Base-by-base conservation (phyloP, 768 basidiomycete genomes). In the Trichaptum fuscoviolaceum region DNA sequence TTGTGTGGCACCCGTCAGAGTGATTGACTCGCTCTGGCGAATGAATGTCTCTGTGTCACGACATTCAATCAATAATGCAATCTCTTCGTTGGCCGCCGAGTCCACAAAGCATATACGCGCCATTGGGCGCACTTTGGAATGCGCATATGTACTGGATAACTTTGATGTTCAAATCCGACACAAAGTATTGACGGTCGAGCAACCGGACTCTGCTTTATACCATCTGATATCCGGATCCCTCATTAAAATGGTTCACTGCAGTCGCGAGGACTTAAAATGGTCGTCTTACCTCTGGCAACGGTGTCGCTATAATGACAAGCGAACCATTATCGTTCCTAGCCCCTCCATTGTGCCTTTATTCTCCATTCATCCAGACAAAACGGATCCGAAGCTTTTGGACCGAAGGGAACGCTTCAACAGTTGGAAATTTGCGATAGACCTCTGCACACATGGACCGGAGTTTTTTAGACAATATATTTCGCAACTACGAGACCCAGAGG, bases 111-210 rank as follows among this genome's bases (percentile, higher is more conserved):
- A 58, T 6, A 68, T n/a, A 78, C 2, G 63, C 63, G 8, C 18
- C 57, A 17, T 67, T 76, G n/a, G 77, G 76, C 0, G 59, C 68
- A 27, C n/a, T n/a, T n/a, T n/a, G 72, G 71, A 8, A 67, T 77
- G 7, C 63, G 73, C 0, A 6, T 78, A 74, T 69, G 77, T 78
- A 6, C 83, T 79, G 27, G 77, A 84, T 66, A 84, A 84, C 69
- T 74, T 83, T 30, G 80, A 84, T 67, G 72, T 82, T 6, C 71
- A 78, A 52, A 67, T 81, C 8, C 75, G 77, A 60, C 64, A 69
- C 10, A 18, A 70, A 0, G 65, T 73, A 7, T 77, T 76, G 0
- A 79, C 77, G 0, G 63, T 75, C 0, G 76, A 82, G 58, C 71
- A 74, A 9, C 23, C 58, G 0, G 63, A 69, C 1, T 70, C 70